Percentiles rank a stretch among this genome's conserved stretches.
phyloP scores from a whole-genome alignment of 1,284 basidiomycete species.

The Cutaneotrichosporon arboriforme region DNA sequence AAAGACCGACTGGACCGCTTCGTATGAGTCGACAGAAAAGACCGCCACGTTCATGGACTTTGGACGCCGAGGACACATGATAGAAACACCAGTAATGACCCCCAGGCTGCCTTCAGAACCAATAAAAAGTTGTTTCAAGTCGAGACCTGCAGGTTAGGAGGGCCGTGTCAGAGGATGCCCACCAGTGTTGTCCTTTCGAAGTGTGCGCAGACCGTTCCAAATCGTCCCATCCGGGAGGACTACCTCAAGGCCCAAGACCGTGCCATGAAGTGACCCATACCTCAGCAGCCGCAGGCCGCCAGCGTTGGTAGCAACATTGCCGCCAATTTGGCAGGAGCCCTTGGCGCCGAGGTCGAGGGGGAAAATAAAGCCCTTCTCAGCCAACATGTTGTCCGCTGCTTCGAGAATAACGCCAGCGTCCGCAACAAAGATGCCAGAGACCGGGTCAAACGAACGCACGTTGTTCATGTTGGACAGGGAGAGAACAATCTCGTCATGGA shows the following conservation, averaged over 20 bases:
- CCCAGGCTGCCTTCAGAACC: slow-evolving; percentile 96
- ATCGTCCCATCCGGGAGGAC: slow-evolving; percentile 97
- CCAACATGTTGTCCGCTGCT: slow-evolving; percentile 77
- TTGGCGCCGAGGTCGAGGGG: slow-evolving; percentile 97
- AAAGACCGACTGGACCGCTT: slow-evolving; percentile 54
- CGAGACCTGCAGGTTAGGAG: slow-evolving; percentile 65
- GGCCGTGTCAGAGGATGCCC: slow-evolving; percentile 20
- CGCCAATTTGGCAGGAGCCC: slow-evolving; percentile 98
- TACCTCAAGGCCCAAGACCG: slow-evolving; percentile 93
- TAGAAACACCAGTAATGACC: slow-evolving; percentile 90
- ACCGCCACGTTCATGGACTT: slow-evolving; percentile 57
- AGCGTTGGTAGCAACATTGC: slow-evolving; percentile 95
- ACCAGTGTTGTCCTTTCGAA: slow-evolving; percentile 99
- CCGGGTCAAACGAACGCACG: slow-evolving; percentile 85
- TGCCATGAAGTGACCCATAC: slow-evolving; percentile 93
- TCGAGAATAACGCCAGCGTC: slow-evolving; percentile 96
- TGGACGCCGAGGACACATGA: slow-evolving; percentile 87
- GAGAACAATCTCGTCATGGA: slow-evolving; percentile 83
- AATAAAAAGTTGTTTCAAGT: slow-evolving; percentile 97
- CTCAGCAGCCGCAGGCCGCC: slow-evolving; percentile 89
- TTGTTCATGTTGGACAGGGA: slow-evolving; percentile 76
- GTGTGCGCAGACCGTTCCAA: slow-evolving; percentile 67
- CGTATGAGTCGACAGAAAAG: slow-evolving; percentile 55
- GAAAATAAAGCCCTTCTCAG: slow-evolving; percentile 89
- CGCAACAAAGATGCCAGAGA: slow-evolving; percentile 62